Base-by-base conservation (phyloP, 768 basidiomycete species). In the Psilocybe cyanescens region DNA sequence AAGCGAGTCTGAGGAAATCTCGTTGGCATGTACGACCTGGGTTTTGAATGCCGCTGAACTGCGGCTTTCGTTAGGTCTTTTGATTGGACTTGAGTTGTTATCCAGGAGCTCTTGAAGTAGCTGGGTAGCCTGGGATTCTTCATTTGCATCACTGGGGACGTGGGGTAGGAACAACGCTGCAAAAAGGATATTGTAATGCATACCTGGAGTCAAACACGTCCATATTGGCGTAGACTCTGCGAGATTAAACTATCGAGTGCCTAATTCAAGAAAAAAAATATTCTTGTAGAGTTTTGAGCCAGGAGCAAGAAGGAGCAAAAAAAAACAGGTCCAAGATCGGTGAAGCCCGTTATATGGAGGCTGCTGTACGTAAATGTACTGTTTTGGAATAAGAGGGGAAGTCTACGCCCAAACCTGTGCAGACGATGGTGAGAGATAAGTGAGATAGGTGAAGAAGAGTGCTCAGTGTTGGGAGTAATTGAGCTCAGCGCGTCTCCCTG, bases 121-220 rank as follows among this genome's bases (percentile, higher is more conserved):
- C 58, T 86, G 82, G 17, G 83, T 83, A 4, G 86, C 78, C 62
- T 88, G 86, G n/a, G 85, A 53, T 24, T 53, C 83, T 62, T 79
- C 78, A 24, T 71, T 75, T 28, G 71, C 59, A 67, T 81, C 81
- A 69, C 83, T 86, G 57, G 51, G 57, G 30, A 17, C 35, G 64
- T 17, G 59, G 31, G 58, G 57, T 48, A 58, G 60, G 35, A 24
- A 35, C 41, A 14, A 41, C 2, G 49, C 11, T 31, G 47, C 41
- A 60, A 51, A 47, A 30, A 63, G 33, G 17, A 46, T 24, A 35
- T 31, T 9, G 45, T 24, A 64, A 52, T 64, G 72, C 77, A 64
- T 68, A 79, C 81, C 77, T 81, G 55, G 65, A 68, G 59, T 74
- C 70, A 55, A 64, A 68, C 61, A 67, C 70, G 68, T 77, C 75